Conservation (phyloP, 371 early-diverging fungal species). For the Globomyces sp. region DNA sequence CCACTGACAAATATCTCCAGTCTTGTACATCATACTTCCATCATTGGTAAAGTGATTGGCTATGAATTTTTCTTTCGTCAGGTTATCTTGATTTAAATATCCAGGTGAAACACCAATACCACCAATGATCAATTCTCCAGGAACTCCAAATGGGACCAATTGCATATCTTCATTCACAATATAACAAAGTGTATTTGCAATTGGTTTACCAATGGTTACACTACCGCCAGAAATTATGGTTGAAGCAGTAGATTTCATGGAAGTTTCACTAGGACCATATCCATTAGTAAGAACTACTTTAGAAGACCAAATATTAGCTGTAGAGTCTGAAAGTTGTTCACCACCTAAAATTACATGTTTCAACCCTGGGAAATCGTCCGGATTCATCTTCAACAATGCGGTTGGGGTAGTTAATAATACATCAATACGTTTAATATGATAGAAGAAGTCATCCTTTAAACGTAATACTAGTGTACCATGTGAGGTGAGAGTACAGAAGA, state of each 20-base stretch:
- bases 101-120: slow-evolving; percentile 30
- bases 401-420: slow-evolving; percentile 20
- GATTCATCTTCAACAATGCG: slow-evolving; percentile 19
- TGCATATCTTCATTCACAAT: slow-evolving; percentile 18
- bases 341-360: slow-evolving; percentile 20
- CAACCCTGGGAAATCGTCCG: slow-evolving; percentile 22
- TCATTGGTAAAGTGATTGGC: slow-evolving; percentile 6
- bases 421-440: background rate
- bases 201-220: slow-evolving; percentile 20
- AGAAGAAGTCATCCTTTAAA: slow-evolving; percentile 8
- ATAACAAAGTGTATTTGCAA: slow-evolving; percentile 18
- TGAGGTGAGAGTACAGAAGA: slow-evolving; percentile 4
- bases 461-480: slow-evolving; percentile 26
- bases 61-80: slow-evolving; percentile 31
- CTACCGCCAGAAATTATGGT: slow-evolving; percentile 1
- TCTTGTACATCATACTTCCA: slow-evolving; percentile 18
- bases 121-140: slow-evolving; percentile 18
- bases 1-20: slow-evolving; percentile 24
- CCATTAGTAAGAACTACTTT: slow-evolving; percentile 12
- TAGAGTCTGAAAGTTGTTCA: slow-evolving; percentile 12
- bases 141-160: slow-evolving; percentile 15
- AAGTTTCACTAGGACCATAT: slow-evolving; percentile 21
- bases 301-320: slow-evolving; percentile 11
- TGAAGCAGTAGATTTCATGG: background rate
- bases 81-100: slow-evolving; percentile 29